Evolutionary conservation across 1,284 basidiomycete species (phyloP).

Genomic region (Cutaneotrichosporon sp.): DNA sequence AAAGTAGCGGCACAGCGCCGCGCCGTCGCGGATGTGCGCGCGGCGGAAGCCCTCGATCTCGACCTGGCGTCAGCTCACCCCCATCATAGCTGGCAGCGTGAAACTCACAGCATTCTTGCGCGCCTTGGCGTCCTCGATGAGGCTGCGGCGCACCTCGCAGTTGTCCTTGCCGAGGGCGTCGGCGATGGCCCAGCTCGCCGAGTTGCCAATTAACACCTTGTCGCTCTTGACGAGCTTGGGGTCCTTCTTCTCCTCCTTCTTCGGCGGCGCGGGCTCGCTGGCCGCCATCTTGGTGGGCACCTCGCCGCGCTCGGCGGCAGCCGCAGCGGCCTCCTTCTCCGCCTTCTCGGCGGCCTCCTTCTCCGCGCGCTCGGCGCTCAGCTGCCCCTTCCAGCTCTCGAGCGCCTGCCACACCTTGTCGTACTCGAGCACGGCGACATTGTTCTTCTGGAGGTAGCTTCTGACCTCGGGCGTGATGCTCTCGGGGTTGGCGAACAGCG

Average conservation of each 20-base stretch:
- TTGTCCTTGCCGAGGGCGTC: constrained; percentile 71
- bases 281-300: constrained; percentile 13
- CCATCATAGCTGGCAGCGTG: no score
- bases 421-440: constrained; percentile 73
- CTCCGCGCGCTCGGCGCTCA: constrained; percentile 21
- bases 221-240: constrained; percentile 42
- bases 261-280: neutral
- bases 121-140: constrained; percentile 79
- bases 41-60: constrained; percentile 90
- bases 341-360: constrained; percentile 15
- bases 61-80: constrained; percentile 37
- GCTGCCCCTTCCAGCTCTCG: constrained; percentile 27
- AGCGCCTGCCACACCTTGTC: constrained; percentile 60
- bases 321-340: constrained; percentile 2
- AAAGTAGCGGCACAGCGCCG: constrained; percentile 82
- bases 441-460: constrained; percentile 61
- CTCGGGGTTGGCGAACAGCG: constrained; percentile 71
- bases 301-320: constrained; percentile 8
- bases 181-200: constrained; percentile 74
- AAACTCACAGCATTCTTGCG: constrained; percentile 73
- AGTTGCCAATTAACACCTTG: constrained; percentile 63
- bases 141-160: constrained; percentile 66
- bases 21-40: constrained; percentile 86
- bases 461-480: constrained; percentile 65
- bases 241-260: neutral